Conservation (phyloP, 2,329 filamentous ascomycete genomes). For the Microdochium paspali region DNA sequence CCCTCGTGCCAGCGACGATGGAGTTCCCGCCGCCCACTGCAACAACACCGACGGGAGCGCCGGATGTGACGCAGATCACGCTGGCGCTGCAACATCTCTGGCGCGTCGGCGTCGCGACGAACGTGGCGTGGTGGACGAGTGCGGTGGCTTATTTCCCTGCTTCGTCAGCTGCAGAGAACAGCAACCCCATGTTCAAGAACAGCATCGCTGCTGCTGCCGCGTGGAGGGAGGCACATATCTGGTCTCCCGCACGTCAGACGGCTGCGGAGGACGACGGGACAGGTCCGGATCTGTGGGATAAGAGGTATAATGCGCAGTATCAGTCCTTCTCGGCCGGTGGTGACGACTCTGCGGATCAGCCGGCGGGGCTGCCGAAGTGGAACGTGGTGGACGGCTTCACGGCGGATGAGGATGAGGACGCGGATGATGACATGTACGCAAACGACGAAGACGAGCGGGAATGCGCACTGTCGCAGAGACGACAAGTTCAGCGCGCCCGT, state of each 20-base stretch:
- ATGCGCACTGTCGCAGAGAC: too few species aligned
- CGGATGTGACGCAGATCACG: slow-evolving; percentile 48
- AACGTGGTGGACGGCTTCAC: slow-evolving; percentile 27
- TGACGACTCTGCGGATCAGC: slow-evolving; percentile 12
- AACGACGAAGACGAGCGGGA: slow-evolving; percentile 1
- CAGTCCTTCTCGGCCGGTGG: slow-evolving; percentile 26
- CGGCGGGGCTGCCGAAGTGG: slow-evolving; percentile 39
- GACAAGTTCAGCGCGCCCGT: not conserved
- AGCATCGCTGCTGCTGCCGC: slow-evolving; percentile 32
- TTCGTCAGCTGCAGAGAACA: not conserved
- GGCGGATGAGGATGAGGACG: slow-evolving; percentile 19
- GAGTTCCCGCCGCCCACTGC: slow-evolving; percentile 29
- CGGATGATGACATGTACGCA: slow-evolving; percentile 10
- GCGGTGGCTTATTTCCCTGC: slow-evolving; percentile 64
- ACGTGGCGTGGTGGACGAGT: slow-evolving; percentile 65
- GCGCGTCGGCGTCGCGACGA: slow-evolving; percentile 66
- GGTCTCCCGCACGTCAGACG: slow-evolving; percentile 13
- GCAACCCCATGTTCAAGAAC: slow-evolving; percentile 14
- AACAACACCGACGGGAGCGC: slow-evolving; percentile 13
- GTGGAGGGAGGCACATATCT: slow-evolving; percentile 37
- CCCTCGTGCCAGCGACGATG: slow-evolving; percentile 77
- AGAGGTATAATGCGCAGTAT: slow-evolving; percentile 45
- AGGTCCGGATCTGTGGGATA: slow-evolving; percentile 60
- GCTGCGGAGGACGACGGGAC: slow-evolving; percentile 29
- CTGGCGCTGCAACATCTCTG: slow-evolving; percentile 84